Evolutionary conservation across 805 yeast genomes (phyloP).

Genomic region (Candida endomychidarum): DNA sequence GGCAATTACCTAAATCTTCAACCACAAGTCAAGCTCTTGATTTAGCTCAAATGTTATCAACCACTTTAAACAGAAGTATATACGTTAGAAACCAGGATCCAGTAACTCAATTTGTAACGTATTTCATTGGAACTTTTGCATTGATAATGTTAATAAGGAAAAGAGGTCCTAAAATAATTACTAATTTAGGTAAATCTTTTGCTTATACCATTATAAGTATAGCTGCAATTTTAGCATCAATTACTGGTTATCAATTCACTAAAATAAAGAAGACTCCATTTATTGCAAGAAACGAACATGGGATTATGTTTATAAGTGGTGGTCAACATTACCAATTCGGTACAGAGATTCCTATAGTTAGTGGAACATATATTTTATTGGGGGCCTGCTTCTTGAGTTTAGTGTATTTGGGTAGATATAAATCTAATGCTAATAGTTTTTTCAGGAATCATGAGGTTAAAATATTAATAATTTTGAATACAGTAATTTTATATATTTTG

Average conservation of each 20-base stretch:
- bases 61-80: constrained; percentile 44
- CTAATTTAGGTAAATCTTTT: constrained; percentile 15
- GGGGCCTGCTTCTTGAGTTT: constrained; percentile 42
- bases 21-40: constrained; percentile 40
- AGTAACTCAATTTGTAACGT: constrained; percentile 38
- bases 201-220: constrained; percentile 32
- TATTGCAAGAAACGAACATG: constrained; percentile 51
- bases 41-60: constrained; percentile 55
- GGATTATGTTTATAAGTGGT: constrained; percentile 59
- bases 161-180: constrained; percentile 33
- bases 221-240: constrained; percentile 41
- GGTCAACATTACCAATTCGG: constrained; percentile 73
- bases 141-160: constrained; percentile 50
- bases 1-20: constrained; percentile 36
- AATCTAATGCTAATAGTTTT: constrained; percentile 19
- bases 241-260: constrained; percentile 67
- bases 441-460: constrained; percentile 17
- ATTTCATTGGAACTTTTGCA: constrained; percentile 47
- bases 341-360: constrained; percentile 56
- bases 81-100: constrained; percentile 44
- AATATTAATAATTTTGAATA: constrained; percentile 20
- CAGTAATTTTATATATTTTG: constrained; percentile 32
- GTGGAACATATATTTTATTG: constrained; percentile 49
- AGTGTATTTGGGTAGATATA: constrained; percentile 35
- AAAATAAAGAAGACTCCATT: constrained; percentile 63